Base-by-base conservation (phyloP, 768 basidiomycete genomes). In the Naganishia kalamii region DNA sequence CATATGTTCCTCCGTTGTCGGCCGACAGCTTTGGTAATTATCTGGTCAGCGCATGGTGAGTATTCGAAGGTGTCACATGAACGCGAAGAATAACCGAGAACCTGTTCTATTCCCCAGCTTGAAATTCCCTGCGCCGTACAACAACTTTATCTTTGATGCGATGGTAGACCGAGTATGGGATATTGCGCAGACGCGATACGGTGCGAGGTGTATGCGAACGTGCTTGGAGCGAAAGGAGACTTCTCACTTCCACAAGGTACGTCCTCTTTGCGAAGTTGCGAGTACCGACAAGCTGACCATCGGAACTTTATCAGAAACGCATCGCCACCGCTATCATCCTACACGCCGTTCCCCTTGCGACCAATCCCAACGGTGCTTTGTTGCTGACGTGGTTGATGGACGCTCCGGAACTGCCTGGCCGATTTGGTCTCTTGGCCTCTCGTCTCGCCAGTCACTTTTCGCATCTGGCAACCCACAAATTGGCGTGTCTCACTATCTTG, bases 151-250 rank as follows among this genome's bases (percentile, higher is more conserved):
- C 65, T 98, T 97, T 77, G 93, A 98, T 75, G 92, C 91, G 30
- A 97, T 98, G 82, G 87, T 90, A 49, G 94, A 98, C 78, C 89
- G 96, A 43, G 88, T 96, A 81, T 98, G 96, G 80, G 96, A 98
- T 80, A 84, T 99, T 60, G 94, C 92, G 0, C 94, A 97, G 80
- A 94, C 94, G 25, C 87, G 96, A 35, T 99, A 96, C 72, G 96
- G 96, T 61, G 96, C 96, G 49, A 87, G 96, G 52, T 93, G 92
- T 75, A 94, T 98, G 88, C 85, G 94, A 69, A 93, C 96, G 12
- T 96, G 93, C 76, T 83, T 98, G 21, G 96, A 98, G 78, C 92
- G 87, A 76, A 86, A 88, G 35, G 85, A 88, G 72, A 88, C 94
- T 47, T 90, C 84, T 25, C 69, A 88, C 65, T 90, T 87, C 75